Evolutionary conservation across 148 eudicot species (phyloP).

Genomic region (Rhododendron henanense): DNA sequence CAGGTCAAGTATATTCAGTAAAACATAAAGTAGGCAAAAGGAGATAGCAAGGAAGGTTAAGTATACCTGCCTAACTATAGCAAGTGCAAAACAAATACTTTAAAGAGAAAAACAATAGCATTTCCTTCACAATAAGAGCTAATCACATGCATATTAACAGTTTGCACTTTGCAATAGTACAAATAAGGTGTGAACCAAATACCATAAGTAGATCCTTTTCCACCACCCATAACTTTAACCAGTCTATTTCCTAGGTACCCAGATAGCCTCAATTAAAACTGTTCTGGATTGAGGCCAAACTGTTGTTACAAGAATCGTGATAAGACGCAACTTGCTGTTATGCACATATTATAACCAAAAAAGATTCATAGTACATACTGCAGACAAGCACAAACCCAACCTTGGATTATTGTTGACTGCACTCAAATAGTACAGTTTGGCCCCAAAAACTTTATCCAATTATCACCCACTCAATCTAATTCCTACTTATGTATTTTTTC

Average conservation of each 20-base stretch:
- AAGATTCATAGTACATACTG: neutral
- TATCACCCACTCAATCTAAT: neutral
- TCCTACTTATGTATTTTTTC: neutral
- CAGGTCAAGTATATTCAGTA: conserved; percentile 10
- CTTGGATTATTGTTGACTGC: neutral
- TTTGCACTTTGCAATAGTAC: neutral
- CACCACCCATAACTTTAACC: neutral
- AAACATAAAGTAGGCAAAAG: neutral
- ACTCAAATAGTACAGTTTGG: neutral
- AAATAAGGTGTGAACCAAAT: neutral
- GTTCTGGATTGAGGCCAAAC: neutral
- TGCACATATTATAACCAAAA: neutral
- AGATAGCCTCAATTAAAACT: neutral
- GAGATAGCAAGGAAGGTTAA: neutral
- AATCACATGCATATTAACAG: neutral
- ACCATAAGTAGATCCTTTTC: neutral
- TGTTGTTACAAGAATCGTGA: neutral
- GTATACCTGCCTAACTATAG: neutral
- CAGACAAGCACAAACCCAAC: neutral
- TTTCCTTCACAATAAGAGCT: neutral
- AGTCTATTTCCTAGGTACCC: neutral
- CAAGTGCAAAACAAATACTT: neutral
- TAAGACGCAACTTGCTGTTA: neutral
- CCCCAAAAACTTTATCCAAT: neutral
- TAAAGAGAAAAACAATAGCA: neutral